A percentile compares a stretch with the other conserved stretches of the same genome.
These are phyloP conservation scores for Cyclostephanos tholiformis DNA, from an alignment of 108 stramenopile species.

Conservation along the genomic window DNA sequence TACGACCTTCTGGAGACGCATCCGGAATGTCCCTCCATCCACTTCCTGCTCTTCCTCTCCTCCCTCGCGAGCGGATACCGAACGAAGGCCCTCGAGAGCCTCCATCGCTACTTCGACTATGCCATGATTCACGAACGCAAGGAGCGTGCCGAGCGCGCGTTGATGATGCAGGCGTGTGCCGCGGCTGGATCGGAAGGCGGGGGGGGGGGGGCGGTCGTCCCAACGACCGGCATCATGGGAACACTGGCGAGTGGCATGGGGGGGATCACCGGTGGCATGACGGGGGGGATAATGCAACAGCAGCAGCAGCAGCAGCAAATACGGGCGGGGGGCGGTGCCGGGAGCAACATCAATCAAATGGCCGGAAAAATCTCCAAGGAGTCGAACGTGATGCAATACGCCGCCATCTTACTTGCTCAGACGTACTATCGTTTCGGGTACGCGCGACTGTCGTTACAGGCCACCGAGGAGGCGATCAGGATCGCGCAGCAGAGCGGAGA, in stretches of 20 bases:
- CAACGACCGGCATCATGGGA: not conserved
- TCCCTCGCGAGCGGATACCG: conserved; percentile 79
- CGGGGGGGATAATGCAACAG: conserved; percentile 6
- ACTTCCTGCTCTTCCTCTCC: conserved; percentile 82
- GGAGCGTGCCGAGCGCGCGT: conserved; percentile 41
- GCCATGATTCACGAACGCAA: conserved; percentile 71
- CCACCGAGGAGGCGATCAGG: conserved; percentile 91
- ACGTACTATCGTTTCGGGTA: conserved; percentile 80
- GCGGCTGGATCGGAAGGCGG: conserved; percentile 19
- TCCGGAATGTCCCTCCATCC: conserved; percentile 82
- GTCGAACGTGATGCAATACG: conserved; percentile 79
- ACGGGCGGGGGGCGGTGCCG: conserved; percentile 7
- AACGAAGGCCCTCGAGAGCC: conserved; percentile 77
- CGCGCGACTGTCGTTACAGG: conserved; percentile 63
- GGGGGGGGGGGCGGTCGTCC: not conserved
- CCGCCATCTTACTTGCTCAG: conserved; percentile 76
- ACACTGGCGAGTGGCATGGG: conserved; percentile 15
- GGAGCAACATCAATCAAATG: conserved; percentile 5
- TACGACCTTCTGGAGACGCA: conserved; percentile 44
- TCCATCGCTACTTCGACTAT: conserved; percentile 95
- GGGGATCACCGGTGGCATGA: conserved; percentile 30
- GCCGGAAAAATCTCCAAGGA: conserved; percentile 22
- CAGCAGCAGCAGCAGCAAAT: not conserved
- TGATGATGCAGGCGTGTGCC: conserved; percentile 25
- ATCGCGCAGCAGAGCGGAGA: conserved; percentile 93